Conservation (phyloP, 2,329 filamentous ascomycete genomes). For the Dichotomopilus funicola region DNA sequence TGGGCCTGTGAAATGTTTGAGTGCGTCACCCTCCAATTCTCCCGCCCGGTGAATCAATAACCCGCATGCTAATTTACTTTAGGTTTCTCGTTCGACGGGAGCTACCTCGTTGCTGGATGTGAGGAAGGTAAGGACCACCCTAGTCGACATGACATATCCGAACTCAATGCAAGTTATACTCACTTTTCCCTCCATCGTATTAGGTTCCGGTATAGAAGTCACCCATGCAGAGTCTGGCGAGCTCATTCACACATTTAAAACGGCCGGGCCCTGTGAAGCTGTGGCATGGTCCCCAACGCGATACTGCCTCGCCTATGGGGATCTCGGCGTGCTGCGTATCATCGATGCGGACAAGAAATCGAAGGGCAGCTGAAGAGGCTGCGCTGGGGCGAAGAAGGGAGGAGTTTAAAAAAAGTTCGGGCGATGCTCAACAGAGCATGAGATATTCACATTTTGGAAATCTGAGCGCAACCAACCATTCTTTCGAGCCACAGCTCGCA, state of each 20-base stretch:
- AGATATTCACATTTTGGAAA: no score
- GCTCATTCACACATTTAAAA: conserved; percentile 64
- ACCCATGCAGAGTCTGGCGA: conserved; percentile 70
- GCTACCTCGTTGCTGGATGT: conserved; percentile 66
- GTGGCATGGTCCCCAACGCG: conserved; percentile 71
- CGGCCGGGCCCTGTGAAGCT: conserved; percentile 55
- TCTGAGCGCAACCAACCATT: no score
- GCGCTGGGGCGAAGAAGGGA: no score
- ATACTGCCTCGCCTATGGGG: conserved; percentile 69
- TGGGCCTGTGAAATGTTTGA: conserved; percentile 63
- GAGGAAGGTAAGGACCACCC: conserved; percentile 52
- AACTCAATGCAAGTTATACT: conserved; percentile 2
- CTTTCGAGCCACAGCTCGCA: no score
- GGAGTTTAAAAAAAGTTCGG: no score
- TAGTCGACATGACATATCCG: neutral
- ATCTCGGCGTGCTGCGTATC: conserved; percentile 62
- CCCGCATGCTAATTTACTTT: conserved; percentile 21
- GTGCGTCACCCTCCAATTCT: conserved; percentile 33
- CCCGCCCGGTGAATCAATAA: neutral
- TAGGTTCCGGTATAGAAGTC: conserved; percentile 58
- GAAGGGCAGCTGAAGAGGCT: no score
- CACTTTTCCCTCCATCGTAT: conserved; percentile 14
- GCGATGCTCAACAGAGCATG: no score
- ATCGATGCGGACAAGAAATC: conserved; percentile 47
- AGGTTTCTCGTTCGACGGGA: conserved; percentile 75